Percentiles rank a stretch among this genome's conserved stretches.
Conservation (phyloP, 306 rosid species). For the Quercus glauca region DNA sequence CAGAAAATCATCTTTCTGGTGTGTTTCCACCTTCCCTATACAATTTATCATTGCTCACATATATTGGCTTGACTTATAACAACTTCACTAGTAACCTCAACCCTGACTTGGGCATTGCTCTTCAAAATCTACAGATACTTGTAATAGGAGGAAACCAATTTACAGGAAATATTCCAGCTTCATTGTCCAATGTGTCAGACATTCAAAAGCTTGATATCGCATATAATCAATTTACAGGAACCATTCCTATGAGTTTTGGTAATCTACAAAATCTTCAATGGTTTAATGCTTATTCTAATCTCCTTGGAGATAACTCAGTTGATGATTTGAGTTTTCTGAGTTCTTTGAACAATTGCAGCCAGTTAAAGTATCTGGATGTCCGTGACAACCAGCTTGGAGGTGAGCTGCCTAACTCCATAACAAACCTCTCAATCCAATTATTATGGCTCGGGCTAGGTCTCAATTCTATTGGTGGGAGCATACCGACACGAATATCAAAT, state of each 20-base stretch:
- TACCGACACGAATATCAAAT: no score
- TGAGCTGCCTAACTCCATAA: background rate
- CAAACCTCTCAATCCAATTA: background rate
- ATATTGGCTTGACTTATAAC: rapidly evolving
- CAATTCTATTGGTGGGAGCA: no score
- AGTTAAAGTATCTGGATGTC: background rate
- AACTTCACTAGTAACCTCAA: no score
- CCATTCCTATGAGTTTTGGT: background rate
- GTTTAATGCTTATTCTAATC: rapidly evolving
- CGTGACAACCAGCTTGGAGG: background rate
- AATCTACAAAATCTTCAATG: background rate
- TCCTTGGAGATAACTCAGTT: no score
- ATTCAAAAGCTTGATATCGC: background rate
- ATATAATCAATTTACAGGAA: background rate
- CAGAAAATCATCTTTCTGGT: background rate
- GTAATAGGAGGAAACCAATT: no score
- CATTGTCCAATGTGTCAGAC: background rate
- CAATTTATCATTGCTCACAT: background rate
- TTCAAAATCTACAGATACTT: no score
- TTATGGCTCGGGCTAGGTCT: rapidly evolving
- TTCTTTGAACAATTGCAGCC: background rate
- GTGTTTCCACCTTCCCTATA: background rate
- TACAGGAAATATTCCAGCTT: background rate
- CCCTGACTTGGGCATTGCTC: no score
- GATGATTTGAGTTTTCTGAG: no score